Conservation (phyloP, 495 filamentous ascomycete species). For the Neurospora sp. region DNA sequence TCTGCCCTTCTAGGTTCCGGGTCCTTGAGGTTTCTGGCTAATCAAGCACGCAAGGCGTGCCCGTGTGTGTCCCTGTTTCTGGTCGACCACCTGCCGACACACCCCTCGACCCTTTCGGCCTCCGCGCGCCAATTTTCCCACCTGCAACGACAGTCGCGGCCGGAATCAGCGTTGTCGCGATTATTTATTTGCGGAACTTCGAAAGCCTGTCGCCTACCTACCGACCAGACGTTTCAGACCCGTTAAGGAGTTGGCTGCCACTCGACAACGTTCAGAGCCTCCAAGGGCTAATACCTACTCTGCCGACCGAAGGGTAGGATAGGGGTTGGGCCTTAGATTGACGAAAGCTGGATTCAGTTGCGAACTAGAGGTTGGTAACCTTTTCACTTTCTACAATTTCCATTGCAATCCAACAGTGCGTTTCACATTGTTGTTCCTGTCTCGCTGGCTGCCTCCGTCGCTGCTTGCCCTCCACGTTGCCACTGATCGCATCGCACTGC, state of each 20-base stretch:
- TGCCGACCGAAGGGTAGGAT: not conserved
- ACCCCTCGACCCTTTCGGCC: conserved; percentile 10
- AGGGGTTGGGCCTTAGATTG: not conserved
- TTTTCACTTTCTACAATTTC: not conserved
- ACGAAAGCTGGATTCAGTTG: not conserved
- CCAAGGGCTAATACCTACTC: not conserved
- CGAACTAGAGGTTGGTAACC: not conserved
- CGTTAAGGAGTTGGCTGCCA: not conserved
- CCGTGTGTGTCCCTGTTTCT: conserved; percentile 5
- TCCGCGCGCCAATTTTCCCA: conserved; percentile 22
- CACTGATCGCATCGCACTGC: not conserved
- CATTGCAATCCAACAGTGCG: not conserved
- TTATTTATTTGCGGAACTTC: not conserved
- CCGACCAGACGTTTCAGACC: not conserved
- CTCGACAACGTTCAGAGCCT: not conserved
- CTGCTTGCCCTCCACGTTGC: not conserved
- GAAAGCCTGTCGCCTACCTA: not conserved
- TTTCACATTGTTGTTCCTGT: not conserved
- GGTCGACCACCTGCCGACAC: not conserved
- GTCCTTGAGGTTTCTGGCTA: not conserved
- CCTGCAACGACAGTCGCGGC: conserved; percentile 10
- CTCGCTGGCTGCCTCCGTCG: not conserved
- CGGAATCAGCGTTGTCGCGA: conserved; percentile 8
- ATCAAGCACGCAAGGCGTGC: conserved; percentile 15
- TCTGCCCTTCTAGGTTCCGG: conserved; percentile 1